phyloP scores from a whole-genome alignment of 2,329 filamentous ascomycete genomes.

The Lachnellula occidentalis region DNA sequence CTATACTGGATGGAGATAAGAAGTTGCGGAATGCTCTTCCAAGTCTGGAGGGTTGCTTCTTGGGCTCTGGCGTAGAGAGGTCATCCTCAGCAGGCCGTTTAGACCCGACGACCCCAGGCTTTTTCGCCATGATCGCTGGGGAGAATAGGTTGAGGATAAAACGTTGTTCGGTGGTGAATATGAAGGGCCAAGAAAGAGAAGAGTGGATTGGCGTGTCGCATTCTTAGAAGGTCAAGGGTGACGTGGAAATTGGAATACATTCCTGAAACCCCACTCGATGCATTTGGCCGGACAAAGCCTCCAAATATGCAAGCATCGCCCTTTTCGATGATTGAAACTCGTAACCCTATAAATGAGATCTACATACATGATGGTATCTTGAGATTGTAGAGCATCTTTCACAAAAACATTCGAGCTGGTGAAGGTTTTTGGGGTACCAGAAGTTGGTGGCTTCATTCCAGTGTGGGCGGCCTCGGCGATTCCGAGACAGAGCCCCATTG shows the following conservation, averaged over 20 bases:
- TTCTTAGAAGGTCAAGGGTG: conserved; percentile 2
- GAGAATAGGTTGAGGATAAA: background rate
- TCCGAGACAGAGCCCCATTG: too few relatives aligned
- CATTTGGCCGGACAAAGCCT: too few relatives aligned
- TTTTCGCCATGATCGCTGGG: background rate
- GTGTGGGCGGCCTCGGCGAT: too few relatives aligned
- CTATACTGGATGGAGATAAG: background rate
- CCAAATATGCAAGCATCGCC: too few relatives aligned
- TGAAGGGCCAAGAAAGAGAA: background rate
- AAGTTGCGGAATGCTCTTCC: background rate
- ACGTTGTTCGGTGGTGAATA: background rate
- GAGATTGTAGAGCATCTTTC: too few relatives aligned
- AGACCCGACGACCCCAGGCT: background rate
- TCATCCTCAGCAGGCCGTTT: background rate
- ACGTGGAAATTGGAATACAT: conserved; percentile 3
- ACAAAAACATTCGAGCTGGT: too few relatives aligned
- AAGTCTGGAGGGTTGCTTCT: background rate
- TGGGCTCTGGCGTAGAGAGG: background rate
- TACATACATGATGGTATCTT: too few relatives aligned
- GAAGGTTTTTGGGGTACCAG: too few relatives aligned
- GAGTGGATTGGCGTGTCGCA: background rate
- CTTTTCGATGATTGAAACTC: too few relatives aligned
- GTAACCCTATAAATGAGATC: too few relatives aligned
- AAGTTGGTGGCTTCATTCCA: too few relatives aligned
- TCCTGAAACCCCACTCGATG: background rate